These are phyloP conservation scores for Pontederia paniculata DNA, from an alignment of 176 grass and related monocot genomes.

Conservation along the genomic window DNA sequence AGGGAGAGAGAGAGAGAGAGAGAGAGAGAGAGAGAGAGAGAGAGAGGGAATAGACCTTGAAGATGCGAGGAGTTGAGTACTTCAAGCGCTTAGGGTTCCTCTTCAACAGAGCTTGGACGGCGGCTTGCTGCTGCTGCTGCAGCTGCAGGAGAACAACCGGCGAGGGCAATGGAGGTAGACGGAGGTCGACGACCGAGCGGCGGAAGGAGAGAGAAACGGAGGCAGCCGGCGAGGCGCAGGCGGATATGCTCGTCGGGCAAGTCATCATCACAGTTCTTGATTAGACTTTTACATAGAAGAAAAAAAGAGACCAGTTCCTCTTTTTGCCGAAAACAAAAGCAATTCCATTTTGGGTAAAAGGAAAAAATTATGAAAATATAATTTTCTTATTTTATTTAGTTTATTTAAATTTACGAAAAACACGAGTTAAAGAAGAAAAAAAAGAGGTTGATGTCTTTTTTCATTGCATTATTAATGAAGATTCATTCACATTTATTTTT, in stretches of 20 bases:
- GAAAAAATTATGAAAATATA: too few relatives aligned
- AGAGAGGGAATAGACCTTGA: constrained; percentile 35
- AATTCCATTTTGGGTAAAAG: too few relatives aligned
- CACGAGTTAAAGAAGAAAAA: too few relatives aligned
- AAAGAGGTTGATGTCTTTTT: too few relatives aligned
- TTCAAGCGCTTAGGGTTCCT: constrained; percentile 86
- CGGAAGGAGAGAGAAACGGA: constrained; percentile 15
- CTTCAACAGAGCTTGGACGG: constrained; percentile 51
- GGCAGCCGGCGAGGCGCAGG: neutral
- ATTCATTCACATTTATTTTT: too few relatives aligned
- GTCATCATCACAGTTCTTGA: neutral
- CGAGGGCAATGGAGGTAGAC: neutral
- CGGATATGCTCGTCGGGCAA: neutral
- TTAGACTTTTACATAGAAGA: too few relatives aligned
- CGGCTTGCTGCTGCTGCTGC: constrained; percentile 3
- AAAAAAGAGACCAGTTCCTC: too few relatives aligned
- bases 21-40: neutral
- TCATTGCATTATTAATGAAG: too few relatives aligned
- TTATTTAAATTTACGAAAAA: too few relatives aligned
- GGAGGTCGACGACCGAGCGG: constrained; percentile 13
- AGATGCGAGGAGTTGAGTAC: constrained; percentile 53
- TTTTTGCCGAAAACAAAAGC: too few relatives aligned
- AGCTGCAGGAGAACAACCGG: neutral
- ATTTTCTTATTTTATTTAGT: too few relatives aligned
- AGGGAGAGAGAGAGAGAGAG: neutral